phyloP scores from a whole-genome alignment of 164 flowering plant species.

The Taxillus chinensis region DNA sequence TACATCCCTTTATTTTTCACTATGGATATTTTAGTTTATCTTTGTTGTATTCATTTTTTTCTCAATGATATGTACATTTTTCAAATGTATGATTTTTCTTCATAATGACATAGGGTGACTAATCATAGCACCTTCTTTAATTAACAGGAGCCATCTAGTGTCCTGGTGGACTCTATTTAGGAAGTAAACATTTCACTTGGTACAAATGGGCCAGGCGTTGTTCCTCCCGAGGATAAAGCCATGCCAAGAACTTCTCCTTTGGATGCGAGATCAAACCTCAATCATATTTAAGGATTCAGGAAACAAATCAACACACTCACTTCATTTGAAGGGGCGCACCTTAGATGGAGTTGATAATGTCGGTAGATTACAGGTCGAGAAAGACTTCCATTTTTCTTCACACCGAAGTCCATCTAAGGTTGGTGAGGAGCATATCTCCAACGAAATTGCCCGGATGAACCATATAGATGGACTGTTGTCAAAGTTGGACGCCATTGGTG shows the following conservation, averaged over 20 bases:
- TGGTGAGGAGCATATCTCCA: conserved; percentile 1
- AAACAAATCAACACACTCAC: not conserved
- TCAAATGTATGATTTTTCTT: too few relatives aligned
- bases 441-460: conserved; percentile 22
- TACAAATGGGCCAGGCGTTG: too few relatives aligned
- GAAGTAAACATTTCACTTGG: too few relatives aligned
- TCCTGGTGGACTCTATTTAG: too few relatives aligned
- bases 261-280: conserved; percentile 9
- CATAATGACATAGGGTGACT: not conserved
- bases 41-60: too few relatives aligned
- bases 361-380: not conserved
- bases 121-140: conserved; percentile 3
- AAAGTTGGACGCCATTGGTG: conserved; percentile 72
- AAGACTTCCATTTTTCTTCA: not conserved
- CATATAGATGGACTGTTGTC: too few relatives aligned
- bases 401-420: too few relatives aligned
- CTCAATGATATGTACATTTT: too few relatives aligned
- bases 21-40: too few relatives aligned
- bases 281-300: conserved; percentile 10
- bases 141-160: conserved; percentile 23
- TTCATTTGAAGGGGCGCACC: conserved; percentile 5
- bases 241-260: conserved; percentile 4
- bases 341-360: conserved; percentile 12
- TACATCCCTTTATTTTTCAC: too few relatives aligned
- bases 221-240: conserved; percentile 10